Base-by-base conservation (phyloP, 2,329 filamentous ascomycete genomes). In the Diatrype stigma region DNA sequence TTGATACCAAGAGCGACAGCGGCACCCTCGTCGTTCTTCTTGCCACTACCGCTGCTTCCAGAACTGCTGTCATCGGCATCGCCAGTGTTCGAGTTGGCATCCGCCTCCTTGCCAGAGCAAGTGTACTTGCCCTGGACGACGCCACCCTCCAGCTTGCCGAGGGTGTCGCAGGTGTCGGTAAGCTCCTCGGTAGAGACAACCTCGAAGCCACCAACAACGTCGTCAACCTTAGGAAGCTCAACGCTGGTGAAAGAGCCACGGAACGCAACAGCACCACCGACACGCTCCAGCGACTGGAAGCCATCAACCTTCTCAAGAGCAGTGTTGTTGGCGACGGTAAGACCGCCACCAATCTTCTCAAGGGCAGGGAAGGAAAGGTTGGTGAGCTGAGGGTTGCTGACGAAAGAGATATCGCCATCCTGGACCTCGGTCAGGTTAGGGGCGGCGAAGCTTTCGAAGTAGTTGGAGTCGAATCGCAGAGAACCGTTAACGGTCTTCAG, bases 321-420 rank as follows among this genome's bases (percentile, higher is more conserved):
- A 54, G 90, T 89, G 85, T 97, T 96, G 83, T 96, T 96, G 73
- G 64, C 86, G 66, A 99, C 83, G 61, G 87, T 84, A 68, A 96
- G 82, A 68, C 87, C 90, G 74, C 90, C 92, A 60, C 81, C 83
- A 63, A 96, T 80, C 49, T 73, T 79, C 59, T 76, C 79, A 44
- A 97, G 78, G 21, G 67, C 45, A 45, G 87, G 85, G 72, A 96
- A 81, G 53, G 86, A 84, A 71, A 96, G 78, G 81, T 96, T 96
- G 67, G 74, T 69, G 47, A 87, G 73, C 54, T 76, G 67, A 40
- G 71, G 69, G 75, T 87, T 87, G 73, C 79, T 79, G 67, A 83
- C 77, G 62, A 87, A 82, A 3, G 83, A 82, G 53, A 88, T 64
- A 53, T 78, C 77, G 56, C 78, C 78, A n/a, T 74, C 65, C 48